Conservation (phyloP, 202 grass and related monocot genomes). For the Dendrocalamus latiflorus region DNA sequence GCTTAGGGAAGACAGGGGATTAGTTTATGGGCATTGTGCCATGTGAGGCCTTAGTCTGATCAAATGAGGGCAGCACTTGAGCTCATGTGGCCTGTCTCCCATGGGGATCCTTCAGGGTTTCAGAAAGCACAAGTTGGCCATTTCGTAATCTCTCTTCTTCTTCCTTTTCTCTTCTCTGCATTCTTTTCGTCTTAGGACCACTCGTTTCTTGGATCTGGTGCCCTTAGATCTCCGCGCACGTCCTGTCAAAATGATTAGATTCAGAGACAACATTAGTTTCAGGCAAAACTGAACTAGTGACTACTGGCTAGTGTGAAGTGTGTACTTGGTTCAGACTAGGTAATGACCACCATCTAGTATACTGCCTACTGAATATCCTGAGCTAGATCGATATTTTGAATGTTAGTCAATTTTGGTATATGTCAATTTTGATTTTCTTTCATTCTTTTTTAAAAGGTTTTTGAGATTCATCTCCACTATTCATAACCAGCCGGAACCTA, state of each 20-base stretch:
- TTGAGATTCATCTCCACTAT: not conserved
- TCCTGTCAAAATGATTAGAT: constrained; percentile 51
- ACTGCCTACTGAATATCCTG: not conserved
- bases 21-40: constrained; percentile 24
- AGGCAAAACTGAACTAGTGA: not conserved
- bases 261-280: constrained; percentile 30
- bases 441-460: not conserved
- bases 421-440: not conserved
- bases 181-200: constrained; percentile 32
- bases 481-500: not conserved
- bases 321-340: too few species aligned
- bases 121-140: constrained; percentile 35
- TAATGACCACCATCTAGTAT: too few species aligned
- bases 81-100: constrained; percentile 43
- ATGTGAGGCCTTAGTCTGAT: constrained; percentile 37
- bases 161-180: not conserved
- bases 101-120: constrained; percentile 27
- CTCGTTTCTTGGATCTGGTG: constrained; percentile 33
- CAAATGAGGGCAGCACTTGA: constrained; percentile 10
- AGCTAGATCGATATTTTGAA: too few species aligned
- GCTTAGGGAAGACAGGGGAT: not conserved
- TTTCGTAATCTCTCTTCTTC: not conserved
- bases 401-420: not conserved
- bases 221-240: not conserved
- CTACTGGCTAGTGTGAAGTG: too few species aligned